phyloP scores from a whole-genome alignment of 495 filamentous ascomycete genomes.

The Mycothermus thermophilus region DNA sequence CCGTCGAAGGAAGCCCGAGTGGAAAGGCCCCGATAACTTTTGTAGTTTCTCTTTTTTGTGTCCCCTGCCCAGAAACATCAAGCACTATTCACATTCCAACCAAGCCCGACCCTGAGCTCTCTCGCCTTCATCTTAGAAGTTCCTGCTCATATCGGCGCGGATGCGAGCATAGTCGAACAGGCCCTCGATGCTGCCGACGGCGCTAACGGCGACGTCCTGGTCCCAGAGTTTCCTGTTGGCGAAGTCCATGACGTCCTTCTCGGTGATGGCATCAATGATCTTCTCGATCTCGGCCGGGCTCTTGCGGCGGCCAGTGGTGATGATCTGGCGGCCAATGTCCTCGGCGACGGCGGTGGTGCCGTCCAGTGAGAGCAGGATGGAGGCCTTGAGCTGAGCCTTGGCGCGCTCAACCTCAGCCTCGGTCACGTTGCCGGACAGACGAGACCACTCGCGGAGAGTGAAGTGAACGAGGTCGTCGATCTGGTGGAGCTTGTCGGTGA shows the following conservation, averaged over 20 bases:
- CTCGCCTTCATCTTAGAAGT: constrained; percentile 28
- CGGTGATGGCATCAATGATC: constrained; percentile 71
- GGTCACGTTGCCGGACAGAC: constrained; percentile 72
- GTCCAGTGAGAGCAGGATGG: constrained; percentile 90
- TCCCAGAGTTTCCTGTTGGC: constrained; percentile 88
- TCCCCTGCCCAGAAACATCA: too few species aligned
- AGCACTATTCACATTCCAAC: too few species aligned
- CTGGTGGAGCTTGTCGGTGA: constrained; percentile 71
- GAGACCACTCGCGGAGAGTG: constrained; percentile 93
- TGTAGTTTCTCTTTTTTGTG: too few species aligned
- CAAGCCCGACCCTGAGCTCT: not conserved
- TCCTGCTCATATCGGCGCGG: constrained; percentile 80
- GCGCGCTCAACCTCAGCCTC: constrained; percentile 91
- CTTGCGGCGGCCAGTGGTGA: constrained; percentile 89
- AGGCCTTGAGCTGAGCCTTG: constrained; percentile 98
- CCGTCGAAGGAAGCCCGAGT: too few species aligned
- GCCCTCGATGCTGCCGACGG: constrained; percentile 85
- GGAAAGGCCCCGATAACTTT: too few species aligned
- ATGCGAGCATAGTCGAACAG: constrained; percentile 81
- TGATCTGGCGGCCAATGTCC: constrained; percentile 95
- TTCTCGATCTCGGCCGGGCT: constrained; percentile 87
- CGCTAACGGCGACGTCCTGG: constrained; percentile 84
- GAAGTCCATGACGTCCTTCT: constrained; percentile 95
- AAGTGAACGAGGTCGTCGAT: constrained; percentile 97
- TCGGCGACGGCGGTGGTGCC: constrained; percentile 94